Evolutionary conservation across 2,329 filamentous ascomycete species (phyloP).

Genomic region (Neofusicoccum ribis): DNA sequence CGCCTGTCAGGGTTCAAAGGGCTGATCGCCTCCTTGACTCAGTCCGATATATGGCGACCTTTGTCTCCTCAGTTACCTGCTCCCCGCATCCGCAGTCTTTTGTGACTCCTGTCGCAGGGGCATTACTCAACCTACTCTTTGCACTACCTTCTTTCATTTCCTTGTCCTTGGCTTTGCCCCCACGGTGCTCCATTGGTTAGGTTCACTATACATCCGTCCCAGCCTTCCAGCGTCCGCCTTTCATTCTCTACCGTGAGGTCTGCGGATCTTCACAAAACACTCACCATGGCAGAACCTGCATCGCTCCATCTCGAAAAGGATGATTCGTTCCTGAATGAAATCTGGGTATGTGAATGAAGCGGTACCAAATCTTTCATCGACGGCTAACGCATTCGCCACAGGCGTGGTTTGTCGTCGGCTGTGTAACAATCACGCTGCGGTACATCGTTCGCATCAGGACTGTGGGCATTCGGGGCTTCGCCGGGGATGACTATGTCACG

Average conservation of each 20-base stretch:
- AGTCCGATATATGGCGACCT: background rate
- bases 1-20: background rate
- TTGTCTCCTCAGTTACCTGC: background rate
- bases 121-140: background rate
- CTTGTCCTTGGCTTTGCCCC: too few species aligned
- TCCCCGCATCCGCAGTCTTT: background rate
- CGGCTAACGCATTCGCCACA: background rate
- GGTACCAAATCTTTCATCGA: background rate
- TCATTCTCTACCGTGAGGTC: too few species aligned
- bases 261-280: background rate
- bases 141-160: too few species aligned
- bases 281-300: background rate
- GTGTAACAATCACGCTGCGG: conserved; percentile 34
- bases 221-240: background rate
- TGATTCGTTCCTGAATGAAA: background rate
- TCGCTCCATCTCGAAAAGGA: conserved; percentile 1
- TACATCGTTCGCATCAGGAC: conserved; percentile 40
- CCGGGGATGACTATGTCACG: conserved; percentile 43
- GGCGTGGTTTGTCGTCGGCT: conserved; percentile 32
- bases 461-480: conserved; percentile 39
- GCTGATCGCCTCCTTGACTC: background rate
- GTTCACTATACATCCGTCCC: too few species aligned
- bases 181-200: too few species aligned
- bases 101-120: background rate
- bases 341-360: background rate